Base-by-base conservation (phyloP, 768 basidiomycete species). In the Cystofilobasidium ferigula region DNA sequence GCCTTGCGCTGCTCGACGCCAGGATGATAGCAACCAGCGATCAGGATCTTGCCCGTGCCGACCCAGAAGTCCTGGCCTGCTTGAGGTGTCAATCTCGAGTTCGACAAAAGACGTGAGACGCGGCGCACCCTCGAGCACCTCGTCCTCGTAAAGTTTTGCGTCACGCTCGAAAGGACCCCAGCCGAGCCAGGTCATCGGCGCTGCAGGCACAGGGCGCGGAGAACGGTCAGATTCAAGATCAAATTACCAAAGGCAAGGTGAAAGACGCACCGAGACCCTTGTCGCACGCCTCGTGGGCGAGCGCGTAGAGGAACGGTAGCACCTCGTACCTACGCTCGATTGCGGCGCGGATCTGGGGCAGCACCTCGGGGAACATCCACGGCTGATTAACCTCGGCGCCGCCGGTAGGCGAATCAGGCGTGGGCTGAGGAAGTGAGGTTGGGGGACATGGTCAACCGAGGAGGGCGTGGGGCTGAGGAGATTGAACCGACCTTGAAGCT, bases 301-400 rank as follows among this genome's bases (percentile, higher is more conserved):
- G 34, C 12, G 60, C 47, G 43, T 45, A 76, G 69, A 76, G 72
- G 69, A 71, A 76, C 13, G 75, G 75, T 20, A 76, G 54, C 22
- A 73, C 65, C 68, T 74, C 73, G 70, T 76, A 76, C 67, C 76
- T 68, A 64, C 76, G 70, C 60, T 73, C 73, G 69, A 76, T 76
- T 22, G 69, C 65, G 20, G 20, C 22, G 22, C 47, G 32, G n/a
- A 60, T 26, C 56, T 70, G 69, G 2, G 73, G 73, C 40, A 72
- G 65, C 30, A 75, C 70, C 58, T 74, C 73, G 53, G 75, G 75
- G 57, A 74, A 74, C 73, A 60, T 40, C 68, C 68, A 61, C 9
- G 62, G 68, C 22, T 7, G 8, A 40, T 47, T 64, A 32, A 61
- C 63, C 38, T 42, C 36, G 10, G n/a, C 40, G 43, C 57, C 48